phyloP scores from a whole-genome alignment of 441 rosid genomes.

The Macaranga tanarius region DNA sequence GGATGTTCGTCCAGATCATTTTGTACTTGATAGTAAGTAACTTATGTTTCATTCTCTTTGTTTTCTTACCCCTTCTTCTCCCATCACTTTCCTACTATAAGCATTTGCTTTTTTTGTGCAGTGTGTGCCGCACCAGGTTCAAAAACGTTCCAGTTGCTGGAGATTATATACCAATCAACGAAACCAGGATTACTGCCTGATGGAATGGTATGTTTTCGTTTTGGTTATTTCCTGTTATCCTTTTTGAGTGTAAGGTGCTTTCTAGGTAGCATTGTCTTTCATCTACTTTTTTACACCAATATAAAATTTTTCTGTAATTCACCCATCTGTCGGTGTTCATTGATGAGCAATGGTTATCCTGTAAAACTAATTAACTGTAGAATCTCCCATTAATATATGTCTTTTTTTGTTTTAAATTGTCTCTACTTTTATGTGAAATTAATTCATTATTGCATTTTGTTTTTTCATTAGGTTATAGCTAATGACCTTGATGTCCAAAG shows the following conservation, averaged over 20 bases:
- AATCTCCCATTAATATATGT: background rate
- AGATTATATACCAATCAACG: slow-evolving; percentile 71
- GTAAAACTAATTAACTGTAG: background rate
- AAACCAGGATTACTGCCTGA: slow-evolving; percentile 65
- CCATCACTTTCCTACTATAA: background rate
- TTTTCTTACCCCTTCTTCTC: background rate
- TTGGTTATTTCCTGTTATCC: slow-evolving; percentile 1
- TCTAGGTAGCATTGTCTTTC: background rate
- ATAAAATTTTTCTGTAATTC: background rate
- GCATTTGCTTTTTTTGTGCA: slow-evolving; percentile 29
- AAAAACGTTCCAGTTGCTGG: slow-evolving; percentile 94
- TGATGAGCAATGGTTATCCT: background rate
- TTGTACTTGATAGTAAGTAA: slow-evolving; percentile 84
- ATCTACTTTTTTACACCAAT: background rate
- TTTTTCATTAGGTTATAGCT: slow-evolving; percentile 62
- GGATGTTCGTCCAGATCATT: slow-evolving; percentile 77
- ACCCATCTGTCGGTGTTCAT: background rate
- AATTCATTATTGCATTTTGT: slow-evolving; percentile 12
- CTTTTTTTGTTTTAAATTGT: too few relatives aligned
- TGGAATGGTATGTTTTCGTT: slow-evolving; percentile 60
- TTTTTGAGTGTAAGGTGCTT: background rate
- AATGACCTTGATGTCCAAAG: slow-evolving; percentile 96
- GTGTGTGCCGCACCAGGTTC: slow-evolving; percentile 99
- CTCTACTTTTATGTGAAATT: slow-evolving; percentile 20
- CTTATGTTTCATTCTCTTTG: slow-evolving; percentile 21